These are phyloP conservation scores for Fusarium clavum DNA, from an alignment of 2,329 filamentous ascomycete species.

Conservation along the genomic window DNA sequence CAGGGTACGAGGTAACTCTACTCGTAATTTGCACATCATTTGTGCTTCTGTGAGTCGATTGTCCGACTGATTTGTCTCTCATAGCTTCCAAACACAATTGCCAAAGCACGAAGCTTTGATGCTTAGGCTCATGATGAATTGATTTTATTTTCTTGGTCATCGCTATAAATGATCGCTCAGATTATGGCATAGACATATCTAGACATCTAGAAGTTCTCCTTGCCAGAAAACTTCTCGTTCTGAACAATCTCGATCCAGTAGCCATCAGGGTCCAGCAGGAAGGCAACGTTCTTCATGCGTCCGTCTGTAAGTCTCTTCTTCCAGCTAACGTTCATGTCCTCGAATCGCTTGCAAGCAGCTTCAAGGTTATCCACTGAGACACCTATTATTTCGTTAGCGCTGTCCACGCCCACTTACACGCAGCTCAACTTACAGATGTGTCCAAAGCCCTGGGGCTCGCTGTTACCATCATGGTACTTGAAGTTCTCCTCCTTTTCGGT, in stretches of 20 bases:
- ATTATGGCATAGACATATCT: background rate
- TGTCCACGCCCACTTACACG: background rate
- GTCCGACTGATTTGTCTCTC: background rate
- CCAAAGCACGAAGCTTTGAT: background rate
- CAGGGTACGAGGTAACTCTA: background rate
- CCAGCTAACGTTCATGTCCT: constrained; percentile 84
- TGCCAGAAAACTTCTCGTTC: constrained; percentile 74
- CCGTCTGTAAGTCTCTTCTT: constrained; percentile 96
- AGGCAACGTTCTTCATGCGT: constrained; percentile 92
- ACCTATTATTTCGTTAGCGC: constrained; percentile 59
- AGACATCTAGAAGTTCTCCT: constrained; percentile 61
- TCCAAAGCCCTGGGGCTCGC: constrained; percentile 91
- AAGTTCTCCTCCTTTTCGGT: constrained; percentile 89
- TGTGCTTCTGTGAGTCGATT: background rate
- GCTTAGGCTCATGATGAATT: background rate
- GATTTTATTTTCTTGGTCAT: background rate
- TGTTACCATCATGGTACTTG: constrained; percentile 92
- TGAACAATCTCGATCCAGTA: constrained; percentile 88
- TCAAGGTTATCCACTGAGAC: constrained; percentile 90
- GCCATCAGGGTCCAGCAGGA: constrained; percentile 86
- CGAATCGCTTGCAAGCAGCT: constrained; percentile 86
- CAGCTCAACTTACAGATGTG: constrained; percentile 77
- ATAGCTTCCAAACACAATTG: background rate
- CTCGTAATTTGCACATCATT: background rate
- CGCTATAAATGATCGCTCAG: background rate